Base-by-base conservation (phyloP, 176 grass and related monocot genomes). In the Carex pumila region DNA sequence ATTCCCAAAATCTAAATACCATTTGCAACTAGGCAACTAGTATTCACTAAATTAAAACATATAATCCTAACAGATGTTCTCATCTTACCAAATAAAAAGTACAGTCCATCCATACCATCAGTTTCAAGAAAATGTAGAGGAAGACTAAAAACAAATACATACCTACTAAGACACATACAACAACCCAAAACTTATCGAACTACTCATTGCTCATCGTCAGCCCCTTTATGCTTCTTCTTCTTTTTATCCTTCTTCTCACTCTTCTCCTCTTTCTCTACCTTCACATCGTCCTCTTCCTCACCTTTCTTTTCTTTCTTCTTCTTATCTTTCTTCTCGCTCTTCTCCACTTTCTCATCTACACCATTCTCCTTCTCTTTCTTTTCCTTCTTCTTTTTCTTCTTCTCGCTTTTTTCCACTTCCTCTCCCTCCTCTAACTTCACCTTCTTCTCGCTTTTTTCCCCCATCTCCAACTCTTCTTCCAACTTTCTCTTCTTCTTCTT, bases 341-440 rank as follows among this genome's bases (percentile, higher is more conserved):
- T 73, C 79, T 87, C 92, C 15, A 53, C 88, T 70, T 86, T 84
- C 6, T 91, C 73, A 65, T 69, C 82, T 41, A 79, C 69, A 50
- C 80, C 67, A 3, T 47, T 63, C 76, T 91, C 85, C 62, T 92
- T 79, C 45, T 84, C 62, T 4, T 65, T 84, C 8, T 32, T 74
- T 5, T 94, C 87, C 65, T 97, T 92, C 84, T 97, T 97, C 84
- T 97, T 97, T 74, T 97, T 91, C 82, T 97, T 94, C 81, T 93
- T 97, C 84, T 94, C 92, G 4, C 89, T 92, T 61, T 93, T 91
- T 74, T 92, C 88, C 72, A 56, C 87, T 10, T 55, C 92, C 13
- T 81, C 67, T 34, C 0, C 39, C 74, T 89, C 87, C 84, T 94
- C 95, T 37, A 71, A 82, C 91, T 98, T 98, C 30, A 90, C 68